Percentiles rank a stretch among this genome's conserved stretches.
Evolutionary conservation across 768 basidiomycete species (phyloP).

Genomic region (Gautieria morchelliformis): DNA sequence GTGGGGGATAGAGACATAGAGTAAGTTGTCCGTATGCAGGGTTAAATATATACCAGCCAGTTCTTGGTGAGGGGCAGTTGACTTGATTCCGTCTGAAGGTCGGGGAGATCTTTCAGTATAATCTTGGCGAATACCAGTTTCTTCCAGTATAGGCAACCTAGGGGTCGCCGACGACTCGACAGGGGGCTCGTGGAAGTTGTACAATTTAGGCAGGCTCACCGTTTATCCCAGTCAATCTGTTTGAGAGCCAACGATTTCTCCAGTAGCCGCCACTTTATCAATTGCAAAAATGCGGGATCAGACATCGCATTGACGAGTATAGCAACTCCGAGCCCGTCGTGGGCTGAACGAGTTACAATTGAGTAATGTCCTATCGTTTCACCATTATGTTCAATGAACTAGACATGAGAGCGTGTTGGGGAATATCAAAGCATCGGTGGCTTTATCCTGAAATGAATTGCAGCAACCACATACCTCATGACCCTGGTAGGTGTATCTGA

Average conservation of each 20-base stretch:
- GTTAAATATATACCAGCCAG: slow-evolving; percentile 29
- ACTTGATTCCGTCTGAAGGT: neutral
- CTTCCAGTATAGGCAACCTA: neutral
- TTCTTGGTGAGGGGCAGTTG: slow-evolving; percentile 12
- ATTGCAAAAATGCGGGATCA: slow-evolving; percentile 8
- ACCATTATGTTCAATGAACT: slow-evolving; percentile 29
- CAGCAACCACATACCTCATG: slow-evolving; percentile 28
- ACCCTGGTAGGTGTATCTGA: slow-evolving; percentile 27
- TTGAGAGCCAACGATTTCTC: slow-evolving; percentile 1
- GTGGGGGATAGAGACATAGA: neutral
- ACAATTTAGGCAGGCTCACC: neutral
- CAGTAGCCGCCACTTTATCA: slow-evolving; percentile 18
- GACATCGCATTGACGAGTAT: slow-evolving; percentile 22
- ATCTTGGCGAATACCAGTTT: neutral
- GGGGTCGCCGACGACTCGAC: neutral
- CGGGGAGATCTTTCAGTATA: neutral
- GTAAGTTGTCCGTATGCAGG: neutral
- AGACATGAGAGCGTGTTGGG: neutral
- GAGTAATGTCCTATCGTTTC: slow-evolving; percentile 26
- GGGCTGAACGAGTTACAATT: slow-evolving; percentile 23
- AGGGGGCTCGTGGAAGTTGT: neutral
- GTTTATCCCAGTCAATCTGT: slow-evolving; percentile 9
- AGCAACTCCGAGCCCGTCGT: slow-evolving; percentile 26
- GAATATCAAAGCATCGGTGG: neutral
- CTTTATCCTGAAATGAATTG: neutral